phyloP scores from a whole-genome alignment of 148 eudicot genomes.

The Chenopodium suecicum region DNA sequence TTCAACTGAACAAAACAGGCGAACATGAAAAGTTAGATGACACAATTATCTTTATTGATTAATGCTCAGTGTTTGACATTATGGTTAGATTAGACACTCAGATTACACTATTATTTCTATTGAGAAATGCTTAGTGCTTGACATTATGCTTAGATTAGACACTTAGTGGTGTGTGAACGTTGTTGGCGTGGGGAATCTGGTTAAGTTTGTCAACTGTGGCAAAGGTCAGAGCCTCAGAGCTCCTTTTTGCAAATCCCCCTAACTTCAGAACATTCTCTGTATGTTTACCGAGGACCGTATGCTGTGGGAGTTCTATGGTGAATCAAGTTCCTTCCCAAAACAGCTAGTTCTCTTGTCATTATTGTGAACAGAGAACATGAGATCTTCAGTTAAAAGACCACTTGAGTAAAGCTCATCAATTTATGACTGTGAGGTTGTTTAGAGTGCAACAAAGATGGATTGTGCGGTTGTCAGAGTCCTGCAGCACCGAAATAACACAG shows the following conservation, averaged over 20 bases:
- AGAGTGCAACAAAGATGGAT: background rate
- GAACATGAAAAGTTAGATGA: background rate
- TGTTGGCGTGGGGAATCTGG: slow-evolving; percentile 17
- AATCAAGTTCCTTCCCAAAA: background rate
- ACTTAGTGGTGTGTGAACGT: slow-evolving; percentile 12
- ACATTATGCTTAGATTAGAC: slow-evolving; percentile 10
- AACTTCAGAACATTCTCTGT: slow-evolving; percentile 21
- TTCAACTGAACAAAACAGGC: background rate
- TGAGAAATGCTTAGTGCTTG: slow-evolving; percentile 5
- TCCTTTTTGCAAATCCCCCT: slow-evolving; percentile 20
- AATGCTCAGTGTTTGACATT: slow-evolving; percentile 14
- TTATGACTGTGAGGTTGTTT: background rate
- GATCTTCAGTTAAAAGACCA: background rate
- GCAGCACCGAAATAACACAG: background rate
- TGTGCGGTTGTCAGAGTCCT: background rate
- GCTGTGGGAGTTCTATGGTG: background rate
- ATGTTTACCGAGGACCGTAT: background rate
- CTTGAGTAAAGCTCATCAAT: background rate
- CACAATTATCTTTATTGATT: background rate
- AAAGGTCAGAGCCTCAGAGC: background rate
- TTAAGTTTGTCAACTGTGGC: slow-evolving; percentile 11
- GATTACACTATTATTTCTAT: background rate
- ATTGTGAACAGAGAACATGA: background rate
- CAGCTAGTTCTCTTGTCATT: background rate
- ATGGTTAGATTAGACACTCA: background rate